phyloP scores from a whole-genome alignment of 2,329 filamentous ascomycete genomes.

The Penicillium sp. region DNA sequence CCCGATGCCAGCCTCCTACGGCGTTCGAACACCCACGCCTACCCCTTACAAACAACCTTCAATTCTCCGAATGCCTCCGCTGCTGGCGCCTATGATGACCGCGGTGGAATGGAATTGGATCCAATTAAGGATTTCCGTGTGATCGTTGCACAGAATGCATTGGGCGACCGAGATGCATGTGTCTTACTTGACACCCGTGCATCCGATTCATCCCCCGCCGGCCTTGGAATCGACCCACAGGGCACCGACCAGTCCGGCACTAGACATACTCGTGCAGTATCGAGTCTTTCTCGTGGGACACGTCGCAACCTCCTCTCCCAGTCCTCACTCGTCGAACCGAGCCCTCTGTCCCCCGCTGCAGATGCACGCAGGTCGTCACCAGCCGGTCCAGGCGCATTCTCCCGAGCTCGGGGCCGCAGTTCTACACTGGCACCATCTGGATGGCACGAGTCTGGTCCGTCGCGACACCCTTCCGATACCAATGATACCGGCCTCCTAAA shows the following conservation, averaged over 20 bases:
- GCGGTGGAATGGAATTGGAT: constrained; percentile 46
- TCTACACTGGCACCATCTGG: constrained; percentile 43
- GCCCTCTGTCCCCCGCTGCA: constrained; percentile 32
- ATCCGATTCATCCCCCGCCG: constrained; percentile 28
- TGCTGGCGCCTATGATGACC: constrained; percentile 46
- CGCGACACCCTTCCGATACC: constrained; percentile 44
- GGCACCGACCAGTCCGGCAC: constrained; percentile 28
- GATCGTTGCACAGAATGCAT: constrained; percentile 48
- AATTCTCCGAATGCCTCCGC: constrained; percentile 44
- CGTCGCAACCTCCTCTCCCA: constrained; percentile 36
- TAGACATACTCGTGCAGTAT: constrained; percentile 38
- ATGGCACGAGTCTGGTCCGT: constrained; percentile 35
- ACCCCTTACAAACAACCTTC: constrained; percentile 41
- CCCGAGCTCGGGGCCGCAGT: constrained; percentile 43
- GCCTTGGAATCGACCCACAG: constrained; percentile 37
- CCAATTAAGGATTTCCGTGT: constrained; percentile 45
- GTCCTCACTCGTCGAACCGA: constrained; percentile 35
- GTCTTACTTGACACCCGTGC: constrained; percentile 45
- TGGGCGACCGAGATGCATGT: constrained; percentile 47
- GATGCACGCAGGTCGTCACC: constrained; percentile 34
- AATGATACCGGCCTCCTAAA: constrained; percentile 53
- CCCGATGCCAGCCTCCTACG: constrained; percentile 45
- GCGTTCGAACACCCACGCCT: constrained; percentile 41
- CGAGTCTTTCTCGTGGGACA: constrained; percentile 37
- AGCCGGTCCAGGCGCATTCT: constrained; percentile 38